These are phyloP conservation scores for Globisporangium solare DNA, from an alignment of 352 stramenopile species.

Conservation along the genomic window DNA sequence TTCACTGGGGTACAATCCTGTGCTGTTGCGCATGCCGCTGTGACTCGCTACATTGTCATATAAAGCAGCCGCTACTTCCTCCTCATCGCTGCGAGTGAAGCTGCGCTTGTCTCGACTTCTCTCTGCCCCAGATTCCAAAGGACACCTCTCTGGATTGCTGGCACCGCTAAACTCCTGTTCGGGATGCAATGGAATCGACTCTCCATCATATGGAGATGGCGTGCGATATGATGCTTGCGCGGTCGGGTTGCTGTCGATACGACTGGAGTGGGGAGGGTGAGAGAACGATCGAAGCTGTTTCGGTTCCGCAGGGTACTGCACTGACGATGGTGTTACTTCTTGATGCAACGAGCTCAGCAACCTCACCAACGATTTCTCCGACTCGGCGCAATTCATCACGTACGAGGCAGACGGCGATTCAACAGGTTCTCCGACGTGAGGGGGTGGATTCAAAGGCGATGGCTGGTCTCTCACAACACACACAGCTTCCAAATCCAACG, in stretches of 20 bases:
- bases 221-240: not conserved
- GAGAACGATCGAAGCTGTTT: not conserved
- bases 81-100: not conserved
- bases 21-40: no score
- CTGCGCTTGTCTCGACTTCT: not conserved
- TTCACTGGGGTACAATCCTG: not conserved
- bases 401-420: conserved; percentile 48
- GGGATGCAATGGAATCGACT: not conserved
- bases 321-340: conserved; percentile 14
- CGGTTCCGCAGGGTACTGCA: conserved; percentile 6
- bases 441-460: conserved; percentile 1
- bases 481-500: not conserved
- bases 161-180: not conserved
- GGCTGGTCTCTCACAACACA: not conserved
- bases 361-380: conserved; percentile 61
- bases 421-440: conserved; percentile 5
- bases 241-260: not conserved
- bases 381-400: conserved; percentile 63
- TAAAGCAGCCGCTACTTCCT: not conserved
- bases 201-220: not conserved
- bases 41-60: not conserved
- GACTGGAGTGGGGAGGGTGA: not conserved
- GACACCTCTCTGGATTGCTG: not conserved
- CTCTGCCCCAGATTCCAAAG: not conserved
- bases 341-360: conserved; percentile 61